phyloP scores from a whole-genome alignment of 257 asterid genomes.

The Mentha longifolia region DNA sequence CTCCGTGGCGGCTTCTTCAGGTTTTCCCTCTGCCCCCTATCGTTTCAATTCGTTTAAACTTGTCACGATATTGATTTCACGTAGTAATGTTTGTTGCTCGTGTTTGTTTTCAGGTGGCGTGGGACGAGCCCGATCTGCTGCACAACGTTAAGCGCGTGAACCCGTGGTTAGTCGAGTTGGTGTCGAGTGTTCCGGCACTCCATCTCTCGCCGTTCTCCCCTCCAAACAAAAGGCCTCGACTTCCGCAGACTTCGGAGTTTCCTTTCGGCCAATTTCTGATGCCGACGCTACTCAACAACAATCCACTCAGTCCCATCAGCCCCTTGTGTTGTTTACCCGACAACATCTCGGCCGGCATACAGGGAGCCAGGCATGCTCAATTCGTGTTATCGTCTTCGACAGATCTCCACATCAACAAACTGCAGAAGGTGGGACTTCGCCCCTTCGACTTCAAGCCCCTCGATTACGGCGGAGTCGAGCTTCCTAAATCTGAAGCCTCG shows the following conservation, averaged over 20 bases:
- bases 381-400: slow-evolving; percentile 51
- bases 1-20: slow-evolving; percentile 85
- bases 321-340: slow-evolving; percentile 68
- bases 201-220: slow-evolving; percentile 59
- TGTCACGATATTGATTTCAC: neutral
- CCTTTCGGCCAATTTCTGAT: slow-evolving; percentile 47
- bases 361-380: slow-evolving; percentile 98
- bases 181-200: slow-evolving; percentile 55
- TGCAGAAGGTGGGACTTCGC: slow-evolving; percentile 39
- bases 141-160: slow-evolving; percentile 76
- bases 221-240: slow-evolving; percentile 64
- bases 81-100: neutral
- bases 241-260: slow-evolving; percentile 56
- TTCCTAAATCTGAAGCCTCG: slow-evolving; percentile 13
- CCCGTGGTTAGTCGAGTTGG: slow-evolving; percentile 85
- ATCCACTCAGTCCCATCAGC: slow-evolving; percentile 75
- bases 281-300: slow-evolving; percentile 45
- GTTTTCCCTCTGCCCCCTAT: slow-evolving; percentile 25
- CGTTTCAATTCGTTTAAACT: neutral
- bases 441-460: slow-evolving; percentile 51
- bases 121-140: slow-evolving; percentile 85
- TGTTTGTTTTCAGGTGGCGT: slow-evolving; percentile 52
- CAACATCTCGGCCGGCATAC: slow-evolving; percentile 80
- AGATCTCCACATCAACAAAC: slow-evolving; percentile 55
- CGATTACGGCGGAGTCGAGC: slow-evolving; percentile 31